Conservation (phyloP, 495 filamentous ascomycete species). For the Tirmania nivea region DNA sequence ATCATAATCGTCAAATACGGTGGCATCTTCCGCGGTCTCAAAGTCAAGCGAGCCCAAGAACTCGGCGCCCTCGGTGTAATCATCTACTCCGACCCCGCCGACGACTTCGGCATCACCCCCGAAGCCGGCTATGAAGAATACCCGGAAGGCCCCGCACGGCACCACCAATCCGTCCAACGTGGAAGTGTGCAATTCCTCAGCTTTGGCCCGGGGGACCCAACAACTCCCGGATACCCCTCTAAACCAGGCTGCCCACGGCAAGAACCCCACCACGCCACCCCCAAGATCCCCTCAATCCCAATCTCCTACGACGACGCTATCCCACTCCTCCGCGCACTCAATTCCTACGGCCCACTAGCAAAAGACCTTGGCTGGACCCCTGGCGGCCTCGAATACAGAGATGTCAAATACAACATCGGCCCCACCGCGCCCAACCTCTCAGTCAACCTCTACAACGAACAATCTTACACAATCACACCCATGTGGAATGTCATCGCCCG, state of each 20-base stretch:
- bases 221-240: slow-evolving; percentile 84
- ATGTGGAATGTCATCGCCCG: slow-evolving; percentile 90
- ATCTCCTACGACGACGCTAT: slow-evolving; percentile 75
- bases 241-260: slow-evolving; percentile 69
- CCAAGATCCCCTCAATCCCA: slow-evolving; percentile 76
- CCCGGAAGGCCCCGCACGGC: slow-evolving; percentile 66
- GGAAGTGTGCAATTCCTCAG: slow-evolving; percentile 79
- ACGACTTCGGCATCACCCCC: slow-evolving; percentile 63
- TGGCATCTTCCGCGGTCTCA: slow-evolving; percentile 66
- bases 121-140: slow-evolving; percentile 62
- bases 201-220: slow-evolving; percentile 41
- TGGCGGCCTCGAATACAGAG: slow-evolving; percentile 55
- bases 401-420: slow-evolving; percentile 78
- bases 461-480: slow-evolving; percentile 74
- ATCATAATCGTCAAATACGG: slow-evolving; percentile 56
- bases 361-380: slow-evolving; percentile 54
- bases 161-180: slow-evolving; percentile 75
- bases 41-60: slow-evolving; percentile 81
- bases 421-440: slow-evolving; percentile 56
- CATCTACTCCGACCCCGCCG: slow-evolving; percentile 73
- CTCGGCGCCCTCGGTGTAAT: slow-evolving; percentile 74
- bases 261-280: slow-evolving; percentile 43
- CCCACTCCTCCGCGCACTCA: slow-evolving; percentile 68
- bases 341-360: slow-evolving; percentile 64
- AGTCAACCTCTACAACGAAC: slow-evolving; percentile 66